Evolutionary conservation across 495 filamentous ascomycete genomes (phyloP).

Genomic region (Penicillium atrosanguineum): DNA sequence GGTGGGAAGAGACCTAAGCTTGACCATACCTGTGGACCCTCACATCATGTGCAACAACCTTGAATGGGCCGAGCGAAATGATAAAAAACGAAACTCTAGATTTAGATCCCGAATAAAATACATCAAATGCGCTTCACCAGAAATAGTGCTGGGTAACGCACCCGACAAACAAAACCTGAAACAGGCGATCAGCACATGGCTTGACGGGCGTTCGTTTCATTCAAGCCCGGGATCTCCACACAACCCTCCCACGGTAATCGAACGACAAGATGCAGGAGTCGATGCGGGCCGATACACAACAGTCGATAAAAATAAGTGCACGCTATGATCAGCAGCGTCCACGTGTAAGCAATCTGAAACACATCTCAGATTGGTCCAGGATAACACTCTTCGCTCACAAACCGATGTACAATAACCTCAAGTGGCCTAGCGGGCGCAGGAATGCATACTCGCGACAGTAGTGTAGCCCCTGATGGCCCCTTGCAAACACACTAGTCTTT

Average conservation of each 20-base stretch:
- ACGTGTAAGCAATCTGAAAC: slow-evolving; percentile 22
- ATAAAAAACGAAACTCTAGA: too few species aligned
- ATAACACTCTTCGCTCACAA: neutral
- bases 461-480: neutral
- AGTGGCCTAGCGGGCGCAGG: neutral
- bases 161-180: slow-evolving; percentile 1
- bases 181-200: slow-evolving; percentile 15
- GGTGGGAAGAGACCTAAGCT: too few species aligned
- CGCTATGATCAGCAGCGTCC: neutral
- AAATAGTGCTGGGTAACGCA: too few species aligned
- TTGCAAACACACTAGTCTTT: neutral
- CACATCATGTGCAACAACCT: too few species aligned
- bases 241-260: neutral
- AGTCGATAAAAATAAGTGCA: neutral
- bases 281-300: neutral
- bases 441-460: slow-evolving; percentile 2
- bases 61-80: too few species aligned
- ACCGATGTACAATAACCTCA: neutral
- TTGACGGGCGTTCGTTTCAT: slow-evolving; percentile 11
- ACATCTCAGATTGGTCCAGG: slow-evolving; percentile 2
- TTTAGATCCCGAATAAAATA: too few species aligned
- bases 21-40: too few species aligned
- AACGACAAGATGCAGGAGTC: neutral
- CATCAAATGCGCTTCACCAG: too few species aligned
- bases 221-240: neutral